Evolutionary conservation across 441 rosid genomes (phyloP).

Genomic region (Jatropha multifida): DNA sequence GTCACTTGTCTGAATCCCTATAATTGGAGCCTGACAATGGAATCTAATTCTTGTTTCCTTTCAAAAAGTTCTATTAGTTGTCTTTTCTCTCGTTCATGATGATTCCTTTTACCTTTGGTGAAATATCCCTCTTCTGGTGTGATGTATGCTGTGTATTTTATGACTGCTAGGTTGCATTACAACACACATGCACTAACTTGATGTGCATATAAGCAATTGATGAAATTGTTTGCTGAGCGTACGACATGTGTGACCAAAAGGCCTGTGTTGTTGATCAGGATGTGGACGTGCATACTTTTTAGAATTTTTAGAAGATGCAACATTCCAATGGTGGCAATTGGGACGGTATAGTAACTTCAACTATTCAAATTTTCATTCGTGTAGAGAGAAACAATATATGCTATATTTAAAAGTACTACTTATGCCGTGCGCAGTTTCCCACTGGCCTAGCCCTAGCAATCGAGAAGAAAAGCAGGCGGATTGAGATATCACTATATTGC

Average conservation of each 20-base stretch:
- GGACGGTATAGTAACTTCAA: constrained; percentile 46
- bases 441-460: constrained; percentile 82
- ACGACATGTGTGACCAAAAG: background rate
- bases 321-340: constrained; percentile 74
- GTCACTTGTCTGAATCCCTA: too few species aligned
- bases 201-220: background rate
- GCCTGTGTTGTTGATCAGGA: constrained; percentile 43
- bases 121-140: background rate
- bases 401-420: background rate
- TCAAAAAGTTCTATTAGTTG: background rate
- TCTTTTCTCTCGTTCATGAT: background rate
- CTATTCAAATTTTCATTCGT: background rate
- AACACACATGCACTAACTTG: constrained; percentile 1
- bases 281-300: constrained; percentile 84
- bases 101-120: background rate
- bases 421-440: constrained; percentile 57
- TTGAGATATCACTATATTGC: constrained; percentile 91
- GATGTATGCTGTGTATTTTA: too few species aligned
- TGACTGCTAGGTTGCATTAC: background rate
- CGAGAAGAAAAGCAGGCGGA: constrained; percentile 93
- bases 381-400: background rate
- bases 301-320: constrained; percentile 66
- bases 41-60: background rate
- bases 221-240: background rate
- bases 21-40: background rate